phyloP scores from a whole-genome alignment of 495 filamentous ascomycete genomes.

The Aspergillus ellipticus region DNA sequence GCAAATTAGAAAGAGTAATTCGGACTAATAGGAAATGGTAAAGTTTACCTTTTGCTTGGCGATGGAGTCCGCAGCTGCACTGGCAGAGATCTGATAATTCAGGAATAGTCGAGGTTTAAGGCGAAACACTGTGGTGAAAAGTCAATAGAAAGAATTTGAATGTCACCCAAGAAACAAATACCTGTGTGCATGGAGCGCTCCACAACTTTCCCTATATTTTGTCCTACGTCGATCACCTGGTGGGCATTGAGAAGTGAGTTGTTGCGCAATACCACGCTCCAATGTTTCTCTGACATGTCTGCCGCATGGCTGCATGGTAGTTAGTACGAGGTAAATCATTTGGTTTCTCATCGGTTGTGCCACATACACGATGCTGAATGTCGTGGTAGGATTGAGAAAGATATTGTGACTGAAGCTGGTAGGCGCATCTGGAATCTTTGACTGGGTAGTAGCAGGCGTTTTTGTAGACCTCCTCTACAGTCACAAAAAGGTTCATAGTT shows the following conservation, averaged over 20 bases:
- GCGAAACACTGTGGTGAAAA: not conserved
- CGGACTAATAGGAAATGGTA: not conserved
- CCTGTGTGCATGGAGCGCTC: conserved; percentile 6
- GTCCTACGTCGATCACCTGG: not conserved
- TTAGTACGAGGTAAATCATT: not conserved
- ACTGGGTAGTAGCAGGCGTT: not conserved
- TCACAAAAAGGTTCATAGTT: not conserved
- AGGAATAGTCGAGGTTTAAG: conserved; percentile 1
- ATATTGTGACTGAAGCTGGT: conserved; percentile 8
- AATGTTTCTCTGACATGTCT: conserved; percentile 8
- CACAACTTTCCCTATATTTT: not conserved
- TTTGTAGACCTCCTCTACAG: no score
- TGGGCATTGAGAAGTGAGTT: conserved; percentile 9
- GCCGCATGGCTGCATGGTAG: not conserved
- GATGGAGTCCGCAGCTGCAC: not conserved
- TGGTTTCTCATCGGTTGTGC: no score
- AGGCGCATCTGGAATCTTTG: not conserved
- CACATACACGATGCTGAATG: conserved; percentile 3
- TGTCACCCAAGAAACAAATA: not conserved
- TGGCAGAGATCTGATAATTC: conserved; percentile 3
- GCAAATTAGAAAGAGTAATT: not conserved
- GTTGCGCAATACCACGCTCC: conserved; percentile 4
- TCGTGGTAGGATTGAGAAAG: conserved; percentile 2
- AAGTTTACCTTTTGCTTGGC: not conserved
- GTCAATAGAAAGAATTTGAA: not conserved